Conservation (phyloP, 148 eudicot genomes). For the Rheum nobile region DNA sequence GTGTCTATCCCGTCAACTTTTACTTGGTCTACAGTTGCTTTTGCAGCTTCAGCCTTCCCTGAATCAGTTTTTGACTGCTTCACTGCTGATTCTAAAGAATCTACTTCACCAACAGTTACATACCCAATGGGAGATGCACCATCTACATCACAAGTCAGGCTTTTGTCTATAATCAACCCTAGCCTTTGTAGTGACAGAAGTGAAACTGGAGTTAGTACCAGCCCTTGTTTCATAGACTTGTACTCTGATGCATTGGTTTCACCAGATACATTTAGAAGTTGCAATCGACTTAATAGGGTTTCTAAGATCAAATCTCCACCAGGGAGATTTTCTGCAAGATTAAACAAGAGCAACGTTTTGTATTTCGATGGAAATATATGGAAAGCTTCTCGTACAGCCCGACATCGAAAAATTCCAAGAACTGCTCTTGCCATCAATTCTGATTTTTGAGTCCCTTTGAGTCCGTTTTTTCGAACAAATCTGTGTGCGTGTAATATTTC, state of each 20-base stretch:
- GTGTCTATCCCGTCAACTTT: conserved; percentile 89
- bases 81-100: conserved; percentile 59
- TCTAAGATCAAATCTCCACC: conserved; percentile 66
- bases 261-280: conserved; percentile 24
- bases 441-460: conserved; percentile 45
- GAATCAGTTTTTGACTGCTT: conserved; percentile 46
- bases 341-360: conserved; percentile 56
- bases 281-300: conserved; percentile 48
- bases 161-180: conserved; percentile 28
- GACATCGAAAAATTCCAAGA: conserved; percentile 64
- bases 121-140: conserved; percentile 30
- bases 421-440: conserved; percentile 76
- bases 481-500: conserved; percentile 61
- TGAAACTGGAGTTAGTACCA: conserved; percentile 31
- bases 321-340: conserved; percentile 84
- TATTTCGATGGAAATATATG: conserved; percentile 44
- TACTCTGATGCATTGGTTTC: conserved; percentile 25
- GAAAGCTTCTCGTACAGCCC: conserved; percentile 73
- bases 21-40: conserved; percentile 71
- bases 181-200: conserved; percentile 36
- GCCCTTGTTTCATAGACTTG: conserved; percentile 20
- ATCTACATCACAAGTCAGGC: conserved; percentile 23
- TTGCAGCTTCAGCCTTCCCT: conserved; percentile 77
- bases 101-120: conserved; percentile 47
- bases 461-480: conserved; percentile 47